Percentiles rank a stretch among this genome's conserved stretches.
phyloP scores from a whole-genome alignment of 1,139 yeast genomes.

The Yamadazyma conglobata region DNA sequence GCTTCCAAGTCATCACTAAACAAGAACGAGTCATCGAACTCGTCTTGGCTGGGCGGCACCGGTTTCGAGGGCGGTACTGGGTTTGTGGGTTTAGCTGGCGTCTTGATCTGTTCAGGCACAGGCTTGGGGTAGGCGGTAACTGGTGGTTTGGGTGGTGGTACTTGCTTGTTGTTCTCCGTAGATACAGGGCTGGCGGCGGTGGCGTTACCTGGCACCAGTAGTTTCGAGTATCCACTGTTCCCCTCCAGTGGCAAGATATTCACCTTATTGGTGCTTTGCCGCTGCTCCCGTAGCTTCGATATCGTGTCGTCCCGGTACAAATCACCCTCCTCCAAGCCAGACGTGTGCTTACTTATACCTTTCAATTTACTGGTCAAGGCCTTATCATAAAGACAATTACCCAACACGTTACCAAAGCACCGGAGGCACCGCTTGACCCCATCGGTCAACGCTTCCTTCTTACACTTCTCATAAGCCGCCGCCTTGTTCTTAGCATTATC shows the following conservation, averaged over 20 bases:
- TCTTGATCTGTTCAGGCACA: background rate
- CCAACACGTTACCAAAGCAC: conserved; percentile 76
- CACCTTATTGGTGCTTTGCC: conserved; percentile 10
- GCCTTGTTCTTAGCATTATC: conserved; percentile 71
- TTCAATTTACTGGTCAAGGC: conserved; percentile 56
- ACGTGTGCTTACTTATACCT: conserved; percentile 49
- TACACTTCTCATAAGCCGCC: conserved; percentile 76
- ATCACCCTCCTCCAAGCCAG: conserved; percentile 49
- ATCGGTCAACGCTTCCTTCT: conserved; percentile 80
- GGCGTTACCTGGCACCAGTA: conserved; percentile 2
- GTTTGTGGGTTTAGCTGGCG: conserved; percentile 2
- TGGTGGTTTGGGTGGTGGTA: background rate
- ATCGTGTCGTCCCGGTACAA: conserved; percentile 39
- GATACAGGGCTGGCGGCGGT: conserved; percentile 2
- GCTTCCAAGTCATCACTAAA: conserved; percentile 58
- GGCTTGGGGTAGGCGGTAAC: conserved; percentile 1
- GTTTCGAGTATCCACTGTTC: background rate
- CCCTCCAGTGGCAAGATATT: conserved; percentile 7
- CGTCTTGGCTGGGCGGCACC: conserved; percentile 16
- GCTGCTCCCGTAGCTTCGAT: conserved; percentile 27
- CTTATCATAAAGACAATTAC: conserved; percentile 75
- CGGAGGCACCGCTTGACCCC: conserved; percentile 74
- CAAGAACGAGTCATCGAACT: conserved; percentile 61
- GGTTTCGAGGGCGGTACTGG: conserved; percentile 9
- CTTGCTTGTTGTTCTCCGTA: background rate